These are phyloP conservation scores for Arthrobotrys pseudoclavata DNA, from an alignment of 2,329 filamentous ascomycete species.

Conservation along the genomic window DNA sequence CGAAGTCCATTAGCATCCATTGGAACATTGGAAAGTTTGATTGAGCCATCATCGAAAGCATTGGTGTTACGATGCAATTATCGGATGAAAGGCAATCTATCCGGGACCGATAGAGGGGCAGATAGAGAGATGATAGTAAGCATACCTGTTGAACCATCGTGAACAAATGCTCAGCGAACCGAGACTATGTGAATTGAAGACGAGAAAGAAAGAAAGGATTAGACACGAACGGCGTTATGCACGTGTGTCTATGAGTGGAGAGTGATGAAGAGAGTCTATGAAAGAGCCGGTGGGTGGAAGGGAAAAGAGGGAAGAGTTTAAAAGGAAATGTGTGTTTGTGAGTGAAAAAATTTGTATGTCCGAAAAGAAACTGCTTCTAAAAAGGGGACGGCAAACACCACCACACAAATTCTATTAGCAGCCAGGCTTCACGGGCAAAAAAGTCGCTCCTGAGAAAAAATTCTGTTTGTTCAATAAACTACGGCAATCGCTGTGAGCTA, in stretches of 20 bases:
- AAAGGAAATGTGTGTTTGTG: conserved; percentile 59
- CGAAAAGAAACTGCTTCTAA: conserved; percentile 47
- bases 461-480: conserved; percentile 1
- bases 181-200: conserved; percentile 49
- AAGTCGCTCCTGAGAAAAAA: conserved; percentile 30
- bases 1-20: conserved; percentile 33
- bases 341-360: conserved; percentile 58
- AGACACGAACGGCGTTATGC: conserved; percentile 51
- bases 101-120: conserved; percentile 43
- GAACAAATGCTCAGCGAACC: conserved; percentile 56
- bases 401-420: conserved; percentile 18
- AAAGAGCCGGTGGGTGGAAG: conserved; percentile 39
- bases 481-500: conserved; percentile 18
- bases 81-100: conserved; percentile 44
- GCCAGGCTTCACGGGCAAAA: conserved; percentile 19
- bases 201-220: conserved; percentile 42
- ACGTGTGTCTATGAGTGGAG: conserved; percentile 60
- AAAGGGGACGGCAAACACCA: conserved; percentile 49
- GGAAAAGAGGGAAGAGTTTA: conserved; percentile 53
- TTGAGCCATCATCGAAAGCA: conserved; percentile 30
- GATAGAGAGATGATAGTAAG: conserved; percentile 19
- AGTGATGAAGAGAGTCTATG: conserved; percentile 53
- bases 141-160: conserved; percentile 60
- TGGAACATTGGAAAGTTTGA: conserved; percentile 8
- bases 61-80: conserved; percentile 37